Evolutionary conservation across 306 rosid genomes (phyloP), one percentile per base, ranked within the genome.

Genomic region (Luffa acutangula): DNA sequence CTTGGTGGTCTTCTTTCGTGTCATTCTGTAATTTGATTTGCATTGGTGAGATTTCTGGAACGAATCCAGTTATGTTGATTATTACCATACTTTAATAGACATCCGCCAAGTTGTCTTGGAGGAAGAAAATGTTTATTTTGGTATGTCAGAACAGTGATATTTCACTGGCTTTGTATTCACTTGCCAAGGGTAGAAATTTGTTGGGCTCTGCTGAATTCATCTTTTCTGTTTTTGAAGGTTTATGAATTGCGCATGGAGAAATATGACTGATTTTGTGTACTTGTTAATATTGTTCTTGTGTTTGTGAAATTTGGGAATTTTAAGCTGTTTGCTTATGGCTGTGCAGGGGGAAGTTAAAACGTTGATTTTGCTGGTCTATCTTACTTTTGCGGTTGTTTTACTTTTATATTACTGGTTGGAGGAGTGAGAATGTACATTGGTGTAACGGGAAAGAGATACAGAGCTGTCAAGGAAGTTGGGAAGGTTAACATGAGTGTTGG

Each of bases 1-100:
- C 69, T 89, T 92, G 91, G 97, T 90, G 88, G 97, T 91, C 82
- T 94, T 94, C 90, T 94, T 89, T 80, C 97, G 85, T 17, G 93
- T 94, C 78, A 94, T 94, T 83, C 93, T 92, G 97, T 94, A 92
- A 87, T 82, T 91, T 82, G 82, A 71, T 84, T 79, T 31, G 39
- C 59, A 78, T 79, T 39, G 94, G 97, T 94, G 84, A 88, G 92
- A 77, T 86, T 45, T 82, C 43, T 76, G 73, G 17, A 72, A 42
- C 54, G 34, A 31, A 69, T 60, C 15, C 43, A 49, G 31, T 72
- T 49, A 33, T 73, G 59, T 20, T 36, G 15, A 54, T 62, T 21
- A 62, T 42, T 7, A 25, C 77, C 48, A 7, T 54, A 8, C 8
- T 39, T 56, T 3, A 31, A 8, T 39, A 48, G 46, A 10, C 21